phyloP scores from a whole-genome alignment of 2,329 filamentous ascomycete species.

The Emydomyces testavorans region DNA sequence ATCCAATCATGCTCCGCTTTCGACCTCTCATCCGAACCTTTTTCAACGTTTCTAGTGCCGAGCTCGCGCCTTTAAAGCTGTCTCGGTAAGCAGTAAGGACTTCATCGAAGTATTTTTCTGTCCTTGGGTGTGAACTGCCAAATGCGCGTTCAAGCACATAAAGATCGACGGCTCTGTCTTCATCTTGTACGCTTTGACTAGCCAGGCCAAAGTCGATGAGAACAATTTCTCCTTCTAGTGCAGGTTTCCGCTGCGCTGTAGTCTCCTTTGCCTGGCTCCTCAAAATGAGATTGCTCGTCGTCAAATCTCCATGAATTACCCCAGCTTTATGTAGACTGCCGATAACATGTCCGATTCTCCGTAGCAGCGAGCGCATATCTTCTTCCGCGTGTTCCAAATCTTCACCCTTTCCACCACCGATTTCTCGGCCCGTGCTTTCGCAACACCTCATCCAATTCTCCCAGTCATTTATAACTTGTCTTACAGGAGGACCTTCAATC shows the following conservation, averaged over 20 bases:
- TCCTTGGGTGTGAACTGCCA: slow-evolving; percentile 81
- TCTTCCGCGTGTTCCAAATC: slow-evolving; percentile 36
- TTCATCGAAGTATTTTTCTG: slow-evolving; percentile 62
- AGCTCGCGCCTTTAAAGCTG: slow-evolving; percentile 61
- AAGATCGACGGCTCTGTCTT: slow-evolving; percentile 88
- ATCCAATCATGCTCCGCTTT: slow-evolving; percentile 96
- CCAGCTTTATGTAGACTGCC: slow-evolving; percentile 71
- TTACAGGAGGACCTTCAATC: slow-evolving; percentile 62
- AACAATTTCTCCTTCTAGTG: slow-evolving; percentile 56
- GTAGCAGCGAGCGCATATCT: slow-evolving; percentile 52
- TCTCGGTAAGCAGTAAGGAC: slow-evolving; percentile 63
- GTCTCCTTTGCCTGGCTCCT: slow-evolving; percentile 25
- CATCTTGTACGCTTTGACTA: slow-evolving; percentile 66
- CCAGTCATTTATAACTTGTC: slow-evolving; percentile 57
- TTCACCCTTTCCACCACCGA: slow-evolving; percentile 14
- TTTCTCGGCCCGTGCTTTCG: background rate
- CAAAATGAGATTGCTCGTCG: slow-evolving; percentile 94
- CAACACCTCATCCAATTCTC: slow-evolving; percentile 41
- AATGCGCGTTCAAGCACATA: slow-evolving; percentile 94
- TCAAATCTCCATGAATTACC: slow-evolving; percentile 88
- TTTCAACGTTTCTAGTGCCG: slow-evolving; percentile 70
- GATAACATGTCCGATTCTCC: slow-evolving; percentile 57
- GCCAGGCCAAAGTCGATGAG: slow-evolving; percentile 93
- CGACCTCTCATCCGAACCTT: slow-evolving; percentile 87
- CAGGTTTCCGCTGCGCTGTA: slow-evolving; percentile 16